Evolutionary conservation across 352 stramenopile genomes (phyloP).

Genomic region (Globisporangium camurandrum): DNA sequence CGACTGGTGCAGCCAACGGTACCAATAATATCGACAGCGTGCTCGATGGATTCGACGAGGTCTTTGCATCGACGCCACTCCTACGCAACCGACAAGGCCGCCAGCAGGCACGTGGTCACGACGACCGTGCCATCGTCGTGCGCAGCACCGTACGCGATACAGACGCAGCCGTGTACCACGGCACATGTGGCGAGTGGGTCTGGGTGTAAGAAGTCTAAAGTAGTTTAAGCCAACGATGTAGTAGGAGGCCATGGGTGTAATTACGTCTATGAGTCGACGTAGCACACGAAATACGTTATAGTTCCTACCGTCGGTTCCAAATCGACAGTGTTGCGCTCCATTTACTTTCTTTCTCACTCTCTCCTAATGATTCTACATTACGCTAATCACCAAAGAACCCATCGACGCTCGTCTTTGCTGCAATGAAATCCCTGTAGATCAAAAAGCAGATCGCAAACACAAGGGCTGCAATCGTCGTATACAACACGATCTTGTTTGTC

Average conservation of each 20-base stretch:
- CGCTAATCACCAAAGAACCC: conserved; percentile 6
- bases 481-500: conserved; percentile 76
- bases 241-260: no score
- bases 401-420: conserved; percentile 8
- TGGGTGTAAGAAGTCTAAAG: no score
- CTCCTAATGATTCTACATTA: neutral
- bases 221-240: no score
- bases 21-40: neutral
- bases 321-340: no score
- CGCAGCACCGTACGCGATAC: neutral
- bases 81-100: no score
- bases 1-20: no score
- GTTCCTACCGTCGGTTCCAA: no score
- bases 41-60: neutral
- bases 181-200: neutral
- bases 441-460: conserved; percentile 62
- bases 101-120: no score
- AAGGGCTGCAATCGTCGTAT: conserved; percentile 67
- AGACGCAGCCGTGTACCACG: neutral
- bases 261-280: no score
- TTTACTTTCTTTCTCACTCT: no score
- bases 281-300: no score
- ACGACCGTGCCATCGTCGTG: neutral
- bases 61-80: neutral
- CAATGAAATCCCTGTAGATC: conserved; percentile 76